phyloP scores from a whole-genome alignment of 192 early-diverging fungal species.

The Umbelopsis sp. region DNA sequence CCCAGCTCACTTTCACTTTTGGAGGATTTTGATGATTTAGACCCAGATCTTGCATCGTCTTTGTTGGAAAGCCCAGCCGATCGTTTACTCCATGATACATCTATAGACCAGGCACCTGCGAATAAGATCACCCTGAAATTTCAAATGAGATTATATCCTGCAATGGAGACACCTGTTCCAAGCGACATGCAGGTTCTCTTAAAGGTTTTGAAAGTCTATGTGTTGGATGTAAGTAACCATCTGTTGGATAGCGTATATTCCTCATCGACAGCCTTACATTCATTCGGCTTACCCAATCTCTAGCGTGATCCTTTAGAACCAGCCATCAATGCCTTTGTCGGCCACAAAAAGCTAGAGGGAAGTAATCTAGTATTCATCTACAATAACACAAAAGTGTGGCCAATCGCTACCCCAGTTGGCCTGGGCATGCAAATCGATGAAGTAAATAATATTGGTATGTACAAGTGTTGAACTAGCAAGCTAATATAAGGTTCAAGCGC shows the following conservation, averaged over 20 bases:
- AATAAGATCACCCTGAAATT: conserved; percentile 20
- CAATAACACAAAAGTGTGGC: conserved; percentile 24
- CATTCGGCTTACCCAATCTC: background rate
- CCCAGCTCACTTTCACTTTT: background rate
- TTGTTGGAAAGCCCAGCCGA: background rate
- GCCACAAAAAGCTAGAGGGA: conserved; percentile 13
- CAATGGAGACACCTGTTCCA: background rate
- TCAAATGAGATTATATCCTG: conserved; percentile 15
- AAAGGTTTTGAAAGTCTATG: conserved; percentile 20
- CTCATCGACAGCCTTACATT: background rate
- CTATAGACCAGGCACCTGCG: background rate
- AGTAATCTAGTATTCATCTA: conserved; percentile 22
- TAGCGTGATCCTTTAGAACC: conserved; percentile 25
- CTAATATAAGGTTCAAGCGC: background rate
- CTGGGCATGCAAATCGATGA: conserved; percentile 15
- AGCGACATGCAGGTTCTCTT: background rate
- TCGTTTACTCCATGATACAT: background rate
- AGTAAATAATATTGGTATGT: conserved; percentile 25
- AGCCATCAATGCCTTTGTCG: conserved; percentile 15
- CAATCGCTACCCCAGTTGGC: conserved; percentile 27
- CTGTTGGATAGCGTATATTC: too few relatives aligned
- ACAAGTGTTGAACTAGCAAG: too few relatives aligned
- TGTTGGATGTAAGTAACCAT: conserved; percentile 24
- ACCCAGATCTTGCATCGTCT: conserved; percentile 17
- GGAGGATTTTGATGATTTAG: conserved; percentile 19